phyloP scores from a whole-genome alignment of 2,329 filamentous ascomycete genomes.

The Daldinia eschscholtzii region DNA sequence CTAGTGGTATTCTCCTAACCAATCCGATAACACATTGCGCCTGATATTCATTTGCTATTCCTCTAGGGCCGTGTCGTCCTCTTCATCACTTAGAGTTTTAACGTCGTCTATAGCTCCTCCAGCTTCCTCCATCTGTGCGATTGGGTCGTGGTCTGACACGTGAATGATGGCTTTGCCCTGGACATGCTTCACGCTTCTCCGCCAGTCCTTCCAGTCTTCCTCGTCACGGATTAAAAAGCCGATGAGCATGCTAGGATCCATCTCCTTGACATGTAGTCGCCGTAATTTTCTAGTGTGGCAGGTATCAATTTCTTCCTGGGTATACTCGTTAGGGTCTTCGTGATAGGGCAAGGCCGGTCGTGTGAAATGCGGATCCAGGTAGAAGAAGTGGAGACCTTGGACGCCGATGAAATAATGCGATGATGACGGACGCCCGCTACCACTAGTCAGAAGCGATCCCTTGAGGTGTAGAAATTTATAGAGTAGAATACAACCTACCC shows the following conservation, averaged over 20 bases:
- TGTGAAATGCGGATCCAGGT: constrained; percentile 93
- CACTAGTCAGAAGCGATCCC: constrained; percentile 26
- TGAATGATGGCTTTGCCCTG: constrained; percentile 89
- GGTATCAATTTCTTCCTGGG: constrained; percentile 78
- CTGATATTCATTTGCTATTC: constrained; percentile 29
- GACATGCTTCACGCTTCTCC: constrained; percentile 77
- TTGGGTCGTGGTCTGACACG: constrained; percentile 78
- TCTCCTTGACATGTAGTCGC: constrained; percentile 85
- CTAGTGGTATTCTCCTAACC: constrained; percentile 35
- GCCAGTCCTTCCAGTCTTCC: constrained; percentile 88
- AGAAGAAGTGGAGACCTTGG: constrained; percentile 84
- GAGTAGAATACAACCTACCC: constrained; percentile 70
- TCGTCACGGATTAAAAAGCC: constrained; percentile 88
- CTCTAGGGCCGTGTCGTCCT: constrained; percentile 47
- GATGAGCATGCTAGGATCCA: constrained; percentile 98
- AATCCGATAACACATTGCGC: constrained; percentile 31
- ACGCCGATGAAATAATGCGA: constrained; percentile 75
- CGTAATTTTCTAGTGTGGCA: constrained; percentile 91
- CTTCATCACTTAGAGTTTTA: constrained; percentile 83
- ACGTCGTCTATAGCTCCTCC: constrained; percentile 88
- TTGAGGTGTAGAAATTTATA: not conserved
- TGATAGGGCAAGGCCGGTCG: constrained; percentile 79
- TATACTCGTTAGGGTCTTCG: constrained; percentile 69
- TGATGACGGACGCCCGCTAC: constrained; percentile 90
- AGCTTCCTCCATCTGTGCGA: constrained; percentile 69